phyloP scores from a whole-genome alignment of 805 yeast species.

The Monosporozyma aquatica region DNA sequence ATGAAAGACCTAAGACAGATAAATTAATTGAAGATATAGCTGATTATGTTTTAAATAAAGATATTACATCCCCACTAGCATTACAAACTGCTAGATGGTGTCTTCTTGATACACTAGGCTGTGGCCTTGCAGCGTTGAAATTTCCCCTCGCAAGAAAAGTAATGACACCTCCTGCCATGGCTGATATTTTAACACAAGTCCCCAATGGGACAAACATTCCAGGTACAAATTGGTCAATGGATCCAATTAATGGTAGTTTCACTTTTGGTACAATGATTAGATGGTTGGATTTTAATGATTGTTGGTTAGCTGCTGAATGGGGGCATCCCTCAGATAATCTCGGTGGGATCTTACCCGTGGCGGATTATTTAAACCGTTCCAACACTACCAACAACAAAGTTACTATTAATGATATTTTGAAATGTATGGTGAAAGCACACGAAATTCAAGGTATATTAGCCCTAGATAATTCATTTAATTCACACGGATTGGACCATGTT shows the following conservation, averaged over 20 bases:
- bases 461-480: conserved; percentile 50
- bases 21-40: conserved; percentile 42
- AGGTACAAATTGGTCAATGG: conserved; percentile 43
- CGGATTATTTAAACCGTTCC: conserved; percentile 42
- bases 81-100: conserved; percentile 47
- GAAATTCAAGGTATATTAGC: conserved; percentile 55
- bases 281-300: conserved; percentile 55
- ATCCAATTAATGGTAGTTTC: conserved; percentile 53
- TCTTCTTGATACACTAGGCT: conserved; percentile 48
- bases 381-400: conserved; percentile 35
- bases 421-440: conserved; percentile 54
- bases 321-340: conserved; percentile 58
- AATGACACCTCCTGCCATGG: conserved; percentile 44
- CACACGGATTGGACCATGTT: conserved; percentile 53
- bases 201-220: conserved; percentile 48
- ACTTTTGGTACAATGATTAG: conserved; percentile 48
- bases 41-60: conserved; percentile 39
- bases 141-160: conserved; percentile 40
- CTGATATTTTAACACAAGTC: conserved; percentile 38
- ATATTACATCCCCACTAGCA: conserved; percentile 39
- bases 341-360: conserved; percentile 51
- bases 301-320: conserved; percentile 66
- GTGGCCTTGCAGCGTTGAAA: conserved; percentile 51
- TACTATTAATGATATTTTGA: conserved; percentile 42
- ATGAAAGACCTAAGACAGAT: conserved; percentile 45